These are phyloP conservation scores for Epipyxis sp. DNA, from an alignment of 108 stramenopile species.

Conservation along the genomic window DNA sequence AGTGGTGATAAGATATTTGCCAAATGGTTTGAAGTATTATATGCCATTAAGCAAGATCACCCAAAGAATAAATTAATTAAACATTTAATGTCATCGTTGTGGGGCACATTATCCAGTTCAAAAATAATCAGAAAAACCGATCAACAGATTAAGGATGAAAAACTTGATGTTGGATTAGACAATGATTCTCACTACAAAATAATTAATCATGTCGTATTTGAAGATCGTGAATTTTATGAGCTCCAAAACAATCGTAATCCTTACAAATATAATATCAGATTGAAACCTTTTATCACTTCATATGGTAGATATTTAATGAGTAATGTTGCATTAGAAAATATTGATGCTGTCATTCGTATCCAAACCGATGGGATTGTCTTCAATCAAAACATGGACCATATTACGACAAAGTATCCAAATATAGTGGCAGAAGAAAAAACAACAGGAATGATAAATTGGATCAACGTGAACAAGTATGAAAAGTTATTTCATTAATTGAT, in stretches of 20 bases:
- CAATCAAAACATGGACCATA: background rate
- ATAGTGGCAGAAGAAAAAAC: conserved; percentile 19
- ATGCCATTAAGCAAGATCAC: background rate
- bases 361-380: conserved; percentile 4
- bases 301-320: background rate
- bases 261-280: conserved; percentile 18
- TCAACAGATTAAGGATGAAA: background rate
- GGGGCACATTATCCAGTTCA: background rate
- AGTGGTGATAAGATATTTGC: background rate
- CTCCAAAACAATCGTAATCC: background rate
- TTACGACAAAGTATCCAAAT: conserved; percentile 15
- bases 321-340: conserved; percentile 15
- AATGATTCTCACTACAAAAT: background rate
- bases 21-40: conserved; percentile 9
- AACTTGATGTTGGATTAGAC: background rate
- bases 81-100: background rate
- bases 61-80: conserved; percentile 11
- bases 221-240: conserved; percentile 1
- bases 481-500: conserved; percentile 13
- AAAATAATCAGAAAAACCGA: background rate
- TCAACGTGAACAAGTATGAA: background rate
- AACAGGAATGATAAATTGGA: conserved; percentile 7
- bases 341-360: background rate
- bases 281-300: conserved; percentile 3
- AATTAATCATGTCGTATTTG: background rate